phyloP scores from a whole-genome alignment of 768 basidiomycete genomes.

The Coprinopsis marcescibilis region DNA sequence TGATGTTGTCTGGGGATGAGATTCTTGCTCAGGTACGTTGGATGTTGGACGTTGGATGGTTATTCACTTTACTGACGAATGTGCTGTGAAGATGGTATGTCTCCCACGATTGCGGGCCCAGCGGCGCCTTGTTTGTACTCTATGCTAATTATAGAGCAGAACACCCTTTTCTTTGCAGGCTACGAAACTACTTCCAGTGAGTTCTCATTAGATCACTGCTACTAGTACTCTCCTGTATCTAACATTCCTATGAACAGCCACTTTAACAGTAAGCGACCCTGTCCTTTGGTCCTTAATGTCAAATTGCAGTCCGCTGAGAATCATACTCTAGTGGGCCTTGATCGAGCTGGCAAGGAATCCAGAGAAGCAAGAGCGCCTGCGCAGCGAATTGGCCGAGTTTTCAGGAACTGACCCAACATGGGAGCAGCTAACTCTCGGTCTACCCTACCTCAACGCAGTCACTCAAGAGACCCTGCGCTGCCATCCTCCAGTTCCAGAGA shows the following conservation, averaged over 20 bases:
- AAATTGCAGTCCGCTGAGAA: background rate
- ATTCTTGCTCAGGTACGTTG: conserved; percentile 31
- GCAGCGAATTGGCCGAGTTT: conserved; percentile 42
- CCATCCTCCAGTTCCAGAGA: conserved; percentile 31
- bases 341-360: conserved; percentile 46
- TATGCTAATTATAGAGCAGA: too few relatives aligned
- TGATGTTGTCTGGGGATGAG: conserved; percentile 32
- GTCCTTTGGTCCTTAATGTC: too few relatives aligned
- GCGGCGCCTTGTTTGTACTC: too few relatives aligned
- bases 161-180: conserved; percentile 22
- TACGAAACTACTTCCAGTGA: conserved; percentile 51
- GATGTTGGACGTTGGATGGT: background rate
- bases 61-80: conserved; percentile 17
- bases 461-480: conserved; percentile 36
- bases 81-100: conserved; percentile 30
- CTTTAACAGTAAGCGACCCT: conserved; percentile 27
- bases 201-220: conserved; percentile 8
- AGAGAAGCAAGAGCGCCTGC: conserved; percentile 41
- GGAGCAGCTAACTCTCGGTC: conserved; percentile 42
- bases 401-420: conserved; percentile 44
- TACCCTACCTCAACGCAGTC: conserved; percentile 56
- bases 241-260: conserved; percentile 29
- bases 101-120: too few relatives aligned
- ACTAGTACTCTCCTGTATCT: background rate
- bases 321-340: conserved; percentile 43